Evolutionary conservation across 2,329 filamentous ascomycete species (phyloP), one percentile per base, ranked within the genome.

Genomic region (Claviceps capensis): DNA sequence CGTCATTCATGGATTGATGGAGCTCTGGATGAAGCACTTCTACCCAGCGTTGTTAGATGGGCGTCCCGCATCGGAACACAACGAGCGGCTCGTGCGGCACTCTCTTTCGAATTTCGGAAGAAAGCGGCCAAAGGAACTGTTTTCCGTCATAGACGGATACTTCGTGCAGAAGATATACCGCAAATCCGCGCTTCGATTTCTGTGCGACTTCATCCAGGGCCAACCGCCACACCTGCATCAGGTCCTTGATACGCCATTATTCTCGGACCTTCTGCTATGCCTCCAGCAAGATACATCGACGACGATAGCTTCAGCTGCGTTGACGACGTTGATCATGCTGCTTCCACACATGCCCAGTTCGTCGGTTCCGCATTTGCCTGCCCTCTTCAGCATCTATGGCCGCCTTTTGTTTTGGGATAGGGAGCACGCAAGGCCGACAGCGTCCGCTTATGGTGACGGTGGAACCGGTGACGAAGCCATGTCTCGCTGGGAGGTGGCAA

Each of bases 311-410:
- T 86, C 86, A 1, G 71, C 88, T 44, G 85, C 86, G 1, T 70
- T 93, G 50, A 86, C 85, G 4, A 79, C 81, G 7, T 67, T 93
- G 53, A 83, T 87, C 57, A 93, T 93, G 87, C 79, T 91, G 30
- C 66, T 93, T 48, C 87, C 87, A 1, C 86, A 90, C 62, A 86
- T 91, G 65, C 86, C 86, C 1, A 83, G 78, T 58, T 83, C 83
- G 2, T 68, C 90, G 14, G 79, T 82, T 2, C 75, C 79, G 1
- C 77, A 84, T 61, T 72, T 93, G 5, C 82, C 86, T 34, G 79
- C 80, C 19, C 71, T 93, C 17, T 93, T 91, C 73, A 83, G 89
- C 55, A 83, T 93, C 50, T 93, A 93, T 64, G 85, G 83, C 51
- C 76, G 88, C 48, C 67, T 91, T 45, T 69, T 93, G 0, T 93